phyloP scores from a whole-genome alignment of 768 basidiomycete species.

The Hygrophorus pudorinus region DNA sequence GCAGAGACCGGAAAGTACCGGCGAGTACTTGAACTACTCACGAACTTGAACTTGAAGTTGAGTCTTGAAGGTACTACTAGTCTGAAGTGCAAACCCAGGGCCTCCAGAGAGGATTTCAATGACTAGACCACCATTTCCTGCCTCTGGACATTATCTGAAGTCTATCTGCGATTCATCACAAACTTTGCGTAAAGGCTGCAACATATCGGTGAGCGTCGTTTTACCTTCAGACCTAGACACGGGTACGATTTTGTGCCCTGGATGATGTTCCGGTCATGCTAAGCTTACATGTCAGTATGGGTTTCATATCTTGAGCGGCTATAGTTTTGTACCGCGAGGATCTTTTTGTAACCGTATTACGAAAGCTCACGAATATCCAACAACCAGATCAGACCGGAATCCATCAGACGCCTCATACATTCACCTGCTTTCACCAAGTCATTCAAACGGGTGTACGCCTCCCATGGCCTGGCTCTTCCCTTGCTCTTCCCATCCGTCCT shows the following conservation, averaged over 20 bases:
- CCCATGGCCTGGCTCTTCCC: slow-evolving; percentile 69
- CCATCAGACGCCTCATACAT: slow-evolving; percentile 51
- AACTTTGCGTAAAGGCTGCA: slow-evolving; percentile 33
- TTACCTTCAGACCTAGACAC: no score
- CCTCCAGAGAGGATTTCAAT: no score
- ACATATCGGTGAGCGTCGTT: slow-evolving; percentile 37
- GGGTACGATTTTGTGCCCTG: no score
- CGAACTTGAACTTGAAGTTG: no score
- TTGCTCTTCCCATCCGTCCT: slow-evolving; percentile 65
- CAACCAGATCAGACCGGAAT: slow-evolving; percentile 43
- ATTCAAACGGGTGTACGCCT: slow-evolving; percentile 47
- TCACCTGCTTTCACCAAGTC: slow-evolving; percentile 56
- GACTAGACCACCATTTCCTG: slow-evolving; percentile 26
- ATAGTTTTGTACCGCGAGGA: no score
- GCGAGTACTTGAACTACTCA: no score
- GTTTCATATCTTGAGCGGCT: no score
- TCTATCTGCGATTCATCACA: slow-evolving; percentile 46
- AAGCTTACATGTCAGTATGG: neutral
- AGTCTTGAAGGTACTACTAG: no score
- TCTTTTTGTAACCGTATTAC: no score
- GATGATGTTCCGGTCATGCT: neutral
- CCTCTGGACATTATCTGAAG: slow-evolving; percentile 36
- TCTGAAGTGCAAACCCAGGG: no score
- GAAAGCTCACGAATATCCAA: neutral
- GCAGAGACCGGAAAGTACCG: no score